Conservation (phyloP, 2,329 filamentous ascomycete species). For the Zymoseptoria ardabiliae region DNA sequence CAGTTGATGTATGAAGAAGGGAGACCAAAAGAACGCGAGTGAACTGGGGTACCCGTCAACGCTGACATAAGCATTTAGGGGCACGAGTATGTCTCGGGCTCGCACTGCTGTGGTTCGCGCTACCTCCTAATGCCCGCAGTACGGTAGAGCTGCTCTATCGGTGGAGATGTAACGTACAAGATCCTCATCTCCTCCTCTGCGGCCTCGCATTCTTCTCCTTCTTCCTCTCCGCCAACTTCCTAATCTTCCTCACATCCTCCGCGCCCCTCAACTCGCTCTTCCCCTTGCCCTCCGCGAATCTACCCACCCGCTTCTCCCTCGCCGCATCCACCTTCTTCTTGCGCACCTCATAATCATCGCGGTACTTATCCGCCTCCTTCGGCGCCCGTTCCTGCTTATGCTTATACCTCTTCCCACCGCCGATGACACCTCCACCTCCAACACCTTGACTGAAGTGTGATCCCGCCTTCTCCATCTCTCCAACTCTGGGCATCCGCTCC, state of each 20-base stretch:
- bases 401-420: constrained; percentile 58
- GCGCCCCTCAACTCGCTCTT: constrained; percentile 75
- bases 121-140: too few species aligned
- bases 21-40: too few species aligned
- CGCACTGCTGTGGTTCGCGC: too few species aligned
- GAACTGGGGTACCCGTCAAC: too few species aligned
- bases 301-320: constrained; percentile 71
- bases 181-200: constrained; percentile 8
- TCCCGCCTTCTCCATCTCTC: constrained; percentile 60
- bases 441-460: constrained; percentile 26
- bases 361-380: constrained; percentile 85
- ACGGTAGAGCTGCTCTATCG: too few species aligned
- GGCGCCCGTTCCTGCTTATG: constrained; percentile 84
- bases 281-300: constrained; percentile 62
- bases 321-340: constrained; percentile 87
- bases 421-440: constrained; percentile 27
- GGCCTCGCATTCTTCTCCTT: constrained; percentile 86
- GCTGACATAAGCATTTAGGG: too few species aligned
- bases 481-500: constrained; percentile 68
- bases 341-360: constrained; percentile 82
- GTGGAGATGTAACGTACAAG: too few species aligned
- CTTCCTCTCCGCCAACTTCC: constrained; percentile 67
- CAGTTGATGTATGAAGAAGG: too few species aligned
- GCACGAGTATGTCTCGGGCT: too few species aligned
- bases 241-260: constrained; percentile 77